Conservation (phyloP, 148 eudicot species). For the Pouteria glomerata region DNA sequence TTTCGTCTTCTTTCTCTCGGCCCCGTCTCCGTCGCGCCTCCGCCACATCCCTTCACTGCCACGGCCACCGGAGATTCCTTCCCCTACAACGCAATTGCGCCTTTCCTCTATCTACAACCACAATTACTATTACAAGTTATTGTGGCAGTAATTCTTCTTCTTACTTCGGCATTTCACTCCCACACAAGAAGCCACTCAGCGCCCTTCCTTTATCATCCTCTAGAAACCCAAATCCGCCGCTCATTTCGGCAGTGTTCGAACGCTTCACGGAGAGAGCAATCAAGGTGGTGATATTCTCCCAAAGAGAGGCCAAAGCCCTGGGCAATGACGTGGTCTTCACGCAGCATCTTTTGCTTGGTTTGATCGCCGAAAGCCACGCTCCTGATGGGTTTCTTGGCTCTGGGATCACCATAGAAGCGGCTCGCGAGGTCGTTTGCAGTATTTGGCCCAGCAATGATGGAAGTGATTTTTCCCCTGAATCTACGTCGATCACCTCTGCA, state of each 20-base stretch:
- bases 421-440: slow-evolving; percentile 35
- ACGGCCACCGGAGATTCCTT: no score
- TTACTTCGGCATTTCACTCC: slow-evolving; percentile 21
- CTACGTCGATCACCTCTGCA: no score
- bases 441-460: slow-evolving; percentile 27
- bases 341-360: slow-evolving; percentile 48
- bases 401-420: slow-evolving; percentile 32
- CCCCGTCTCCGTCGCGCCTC: slow-evolving; percentile 10
- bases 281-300: slow-evolving; percentile 46
- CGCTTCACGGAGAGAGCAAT: slow-evolving; percentile 49
- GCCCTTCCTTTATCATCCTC: not conserved
- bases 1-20: slow-evolving; percentile 1
- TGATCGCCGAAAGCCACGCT: slow-evolving; percentile 37
- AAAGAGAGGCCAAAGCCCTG: slow-evolving; percentile 39
- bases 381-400: slow-evolving; percentile 40
- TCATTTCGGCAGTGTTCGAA: slow-evolving; percentile 38
- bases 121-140: no score
- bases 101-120: no score
- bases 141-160: slow-evolving; percentile 11
- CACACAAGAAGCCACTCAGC: not conserved
- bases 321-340: slow-evolving; percentile 39
- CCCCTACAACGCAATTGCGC: not conserved
- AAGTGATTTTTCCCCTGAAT: no score
- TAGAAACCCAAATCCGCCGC: not conserved
- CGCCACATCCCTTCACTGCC: not conserved